Conservation (phyloP, 495 filamentous ascomycete species). For the Xylaria scruposa region DNA sequence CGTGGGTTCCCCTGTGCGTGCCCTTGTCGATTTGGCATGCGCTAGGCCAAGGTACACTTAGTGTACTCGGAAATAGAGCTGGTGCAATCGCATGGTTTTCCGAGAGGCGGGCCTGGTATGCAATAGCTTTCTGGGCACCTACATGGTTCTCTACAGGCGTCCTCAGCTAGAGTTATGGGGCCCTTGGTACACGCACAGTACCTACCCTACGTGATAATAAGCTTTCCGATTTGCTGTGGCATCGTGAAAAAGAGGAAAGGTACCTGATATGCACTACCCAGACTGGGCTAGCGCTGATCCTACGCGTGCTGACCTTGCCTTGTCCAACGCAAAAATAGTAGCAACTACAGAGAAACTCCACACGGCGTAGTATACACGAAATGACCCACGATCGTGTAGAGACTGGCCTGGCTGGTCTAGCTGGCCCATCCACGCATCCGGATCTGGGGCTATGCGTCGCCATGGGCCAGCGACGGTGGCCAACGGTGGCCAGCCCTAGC, state of each 20-base stretch:
- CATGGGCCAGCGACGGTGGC: not conserved
- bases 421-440: constrained; percentile 12
- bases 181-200: not conserved
- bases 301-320: constrained; percentile 14
- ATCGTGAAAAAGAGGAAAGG: not conserved
- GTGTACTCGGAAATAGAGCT: too few relatives aligned
- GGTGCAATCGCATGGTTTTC: not conserved
- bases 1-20: not conserved
- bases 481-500: not conserved
- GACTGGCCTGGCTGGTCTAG: not conserved
- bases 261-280: not conserved
- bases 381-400: constrained; percentile 15
- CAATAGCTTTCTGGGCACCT: not conserved
- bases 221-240: not conserved
- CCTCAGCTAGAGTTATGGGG: not conserved
- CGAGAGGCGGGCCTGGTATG: not conserved
- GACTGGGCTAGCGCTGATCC: constrained; percentile 6
- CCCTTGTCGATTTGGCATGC: not conserved
- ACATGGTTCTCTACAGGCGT: too few relatives aligned
- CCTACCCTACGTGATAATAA: not conserved
- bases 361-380: not conserved
- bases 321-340: constrained; percentile 14
- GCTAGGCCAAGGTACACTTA: not conserved
- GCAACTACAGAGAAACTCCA: not conserved
- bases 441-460: constrained; percentile 6